Base-by-base conservation (phyloP, 306 rosid genomes). In the Glycine tomentella region DNA sequence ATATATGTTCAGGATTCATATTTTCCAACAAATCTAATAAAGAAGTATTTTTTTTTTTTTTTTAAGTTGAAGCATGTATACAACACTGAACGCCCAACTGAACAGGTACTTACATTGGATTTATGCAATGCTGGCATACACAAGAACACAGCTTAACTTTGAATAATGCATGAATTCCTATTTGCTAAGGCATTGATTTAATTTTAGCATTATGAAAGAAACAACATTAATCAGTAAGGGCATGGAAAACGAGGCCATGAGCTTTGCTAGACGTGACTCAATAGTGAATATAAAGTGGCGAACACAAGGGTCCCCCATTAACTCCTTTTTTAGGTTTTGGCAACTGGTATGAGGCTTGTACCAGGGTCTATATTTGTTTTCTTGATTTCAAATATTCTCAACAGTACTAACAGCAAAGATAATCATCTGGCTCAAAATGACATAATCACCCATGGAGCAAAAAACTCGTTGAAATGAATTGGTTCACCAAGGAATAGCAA, bases 251-350 rank as follows among this genome's bases (percentile, higher is more conserved):
- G 88, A 64, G 81, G 59, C n/a, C n/a, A n/a, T 9, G 33, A 49
- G 49, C 20, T 57, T 70, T 79, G 74, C n/a, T 40, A 40, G 53
- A 72, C 48, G 76, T 34, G 77, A 68, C 48, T 51, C 31, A 25
- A 25, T 25, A 25, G 31, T 25, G 31, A 25, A 25, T 25, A 25
- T 74, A 63, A 88, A 90, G 93, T 90, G 89, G 93, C 86, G 55
- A 82, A 88, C 93, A 87, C 33, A 61, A 38, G 82, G 97, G 88
- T 62, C 94, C 95, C 31, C 31, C 31, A 25, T 25, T 25, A 25
- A 1, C 31, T 25, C 31, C 31, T 25, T 25, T 25, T 25, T 25
- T 25, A 25, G 31, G 31, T 25, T 25, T 25, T 25, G 31, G 31
- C 31, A 25, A 25, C 2, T 25, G 31, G 46, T 42, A 50, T 15